Evolutionary conservation across 208 protist species (phyloP).

Genomic region (Acanthamoeba healyi): DNA sequence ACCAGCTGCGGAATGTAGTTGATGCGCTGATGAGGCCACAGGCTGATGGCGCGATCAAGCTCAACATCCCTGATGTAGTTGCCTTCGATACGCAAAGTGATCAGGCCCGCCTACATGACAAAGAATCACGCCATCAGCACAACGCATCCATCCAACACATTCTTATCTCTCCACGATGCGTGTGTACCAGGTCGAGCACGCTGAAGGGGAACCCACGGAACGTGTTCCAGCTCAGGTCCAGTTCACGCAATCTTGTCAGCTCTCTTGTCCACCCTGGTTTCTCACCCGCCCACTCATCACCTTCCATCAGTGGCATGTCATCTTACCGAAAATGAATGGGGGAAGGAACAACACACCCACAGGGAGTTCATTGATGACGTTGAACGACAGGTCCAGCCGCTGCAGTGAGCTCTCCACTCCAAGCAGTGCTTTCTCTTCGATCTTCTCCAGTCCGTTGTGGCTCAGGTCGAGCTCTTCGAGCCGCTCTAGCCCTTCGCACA

Average conservation of each 20-base stretch:
- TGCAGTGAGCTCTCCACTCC: neutral
- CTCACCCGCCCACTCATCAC: no score
- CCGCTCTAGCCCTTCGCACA: neutral
- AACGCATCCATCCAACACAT: no score
- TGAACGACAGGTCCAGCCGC: neutral
- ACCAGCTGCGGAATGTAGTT: neutral
- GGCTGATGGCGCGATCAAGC: no score
- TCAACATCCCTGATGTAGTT: no score
- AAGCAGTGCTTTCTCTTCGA: neutral
- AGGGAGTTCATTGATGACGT: neutral
- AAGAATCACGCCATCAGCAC: no score
- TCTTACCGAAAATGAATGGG: no score
- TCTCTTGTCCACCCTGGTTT: neutral
- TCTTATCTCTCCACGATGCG: no score
- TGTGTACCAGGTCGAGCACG: neutral
- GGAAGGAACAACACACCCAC: neutral
- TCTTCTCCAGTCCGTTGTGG: neutral
- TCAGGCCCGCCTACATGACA: no score
- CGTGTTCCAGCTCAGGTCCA: neutral
- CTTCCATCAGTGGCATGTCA: no score
- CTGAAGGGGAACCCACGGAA: neutral
- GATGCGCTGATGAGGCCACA: no score
- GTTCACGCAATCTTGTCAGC: neutral
- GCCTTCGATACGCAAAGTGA: no score
- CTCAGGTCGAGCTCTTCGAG: neutral